phyloP scores from a whole-genome alignment of 2,329 filamentous ascomycete species.

The Helminthosporium solani region DNA sequence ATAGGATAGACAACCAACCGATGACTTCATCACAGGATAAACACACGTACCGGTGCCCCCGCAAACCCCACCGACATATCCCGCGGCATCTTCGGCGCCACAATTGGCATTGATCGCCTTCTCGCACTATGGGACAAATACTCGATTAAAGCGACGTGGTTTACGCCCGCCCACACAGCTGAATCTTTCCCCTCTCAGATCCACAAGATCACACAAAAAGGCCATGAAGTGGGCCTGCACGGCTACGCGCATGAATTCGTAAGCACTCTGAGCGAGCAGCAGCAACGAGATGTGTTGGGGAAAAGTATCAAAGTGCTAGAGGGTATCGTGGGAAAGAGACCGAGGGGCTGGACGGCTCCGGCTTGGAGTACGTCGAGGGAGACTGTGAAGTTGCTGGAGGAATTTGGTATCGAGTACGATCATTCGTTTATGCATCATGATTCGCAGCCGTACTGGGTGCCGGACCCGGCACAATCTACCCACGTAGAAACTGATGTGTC shows the following conservation, averaged over 20 bases:
- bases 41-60: constrained; percentile 41
- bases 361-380: constrained; percentile 44
- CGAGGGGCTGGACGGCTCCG: constrained; percentile 48
- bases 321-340: constrained; percentile 43
- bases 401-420: constrained; percentile 52
- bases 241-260: constrained; percentile 46
- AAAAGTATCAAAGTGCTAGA: constrained; percentile 44
- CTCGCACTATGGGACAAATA: constrained; percentile 46
- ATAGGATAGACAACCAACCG: no score
- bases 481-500: constrained; percentile 32
- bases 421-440: constrained; percentile 54
- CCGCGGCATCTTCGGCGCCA: constrained; percentile 45
- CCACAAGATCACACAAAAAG: constrained; percentile 46
- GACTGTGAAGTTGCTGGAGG: constrained; percentile 44
- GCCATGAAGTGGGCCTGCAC: constrained; percentile 47
- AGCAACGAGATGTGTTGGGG: constrained; percentile 42
- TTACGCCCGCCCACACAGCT: constrained; percentile 46
- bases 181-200: constrained; percentile 53
- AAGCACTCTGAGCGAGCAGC: constrained; percentile 42
- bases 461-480: constrained; percentile 47
- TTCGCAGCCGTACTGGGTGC: constrained; percentile 44
- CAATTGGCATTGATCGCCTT: constrained; percentile 44
- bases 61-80: constrained; percentile 45
- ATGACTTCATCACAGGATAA: constrained; percentile 37
- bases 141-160: constrained; percentile 47